Evolutionary conservation across 139 green algal genomes (phyloP).

Genomic region (Zygnema circumcarinatum): DNA sequence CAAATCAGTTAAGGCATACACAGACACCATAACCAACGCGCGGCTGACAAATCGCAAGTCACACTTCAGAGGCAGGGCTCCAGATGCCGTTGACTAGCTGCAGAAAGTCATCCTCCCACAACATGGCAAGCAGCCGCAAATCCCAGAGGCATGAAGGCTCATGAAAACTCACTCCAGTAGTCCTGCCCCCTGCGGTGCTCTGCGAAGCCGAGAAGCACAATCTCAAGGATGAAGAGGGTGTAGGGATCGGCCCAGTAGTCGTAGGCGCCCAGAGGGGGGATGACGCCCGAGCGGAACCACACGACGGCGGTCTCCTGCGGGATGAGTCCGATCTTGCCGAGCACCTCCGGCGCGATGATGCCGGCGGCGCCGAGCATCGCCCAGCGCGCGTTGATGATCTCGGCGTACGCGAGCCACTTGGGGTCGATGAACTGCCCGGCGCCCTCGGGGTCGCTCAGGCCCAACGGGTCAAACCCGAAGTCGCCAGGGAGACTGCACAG

Average conservation of each 20-base stretch:
- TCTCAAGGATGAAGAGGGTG: constrained; percentile 94
- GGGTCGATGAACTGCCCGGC: constrained; percentile 91
- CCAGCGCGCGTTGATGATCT: constrained; percentile 69
- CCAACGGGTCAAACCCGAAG: constrained; percentile 87
- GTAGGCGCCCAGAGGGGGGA: constrained; percentile 75
- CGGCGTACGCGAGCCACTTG: constrained; percentile 84
- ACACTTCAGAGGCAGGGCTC: too few relatives aligned
- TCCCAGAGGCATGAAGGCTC: too few relatives aligned
- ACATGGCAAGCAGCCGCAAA: too few relatives aligned
- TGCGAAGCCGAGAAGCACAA: constrained; percentile 93
- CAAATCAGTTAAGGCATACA: not conserved
- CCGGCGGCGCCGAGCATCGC: constrained; percentile 97
- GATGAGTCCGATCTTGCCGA: constrained; percentile 81
- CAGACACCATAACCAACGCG: constrained; percentile 69
- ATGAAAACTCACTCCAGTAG: constrained; percentile 53
- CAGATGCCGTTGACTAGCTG: too few relatives aligned
- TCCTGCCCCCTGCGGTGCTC: constrained; percentile 71
- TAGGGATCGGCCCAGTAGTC: constrained; percentile 92
- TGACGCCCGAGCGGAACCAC: constrained; percentile 91
- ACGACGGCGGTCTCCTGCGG: constrained; percentile 77
- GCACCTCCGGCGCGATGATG: constrained; percentile 91
- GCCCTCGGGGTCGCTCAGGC: constrained; percentile 89
- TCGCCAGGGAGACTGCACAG: constrained; percentile 77
- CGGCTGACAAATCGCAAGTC: constrained; percentile 68
- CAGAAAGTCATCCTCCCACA: too few relatives aligned